Evolutionary conservation across 2,329 filamentous ascomycete species (phyloP), one percentile per base, ranked within the genome.

Genomic region (Madurella mycetomatis): DNA sequence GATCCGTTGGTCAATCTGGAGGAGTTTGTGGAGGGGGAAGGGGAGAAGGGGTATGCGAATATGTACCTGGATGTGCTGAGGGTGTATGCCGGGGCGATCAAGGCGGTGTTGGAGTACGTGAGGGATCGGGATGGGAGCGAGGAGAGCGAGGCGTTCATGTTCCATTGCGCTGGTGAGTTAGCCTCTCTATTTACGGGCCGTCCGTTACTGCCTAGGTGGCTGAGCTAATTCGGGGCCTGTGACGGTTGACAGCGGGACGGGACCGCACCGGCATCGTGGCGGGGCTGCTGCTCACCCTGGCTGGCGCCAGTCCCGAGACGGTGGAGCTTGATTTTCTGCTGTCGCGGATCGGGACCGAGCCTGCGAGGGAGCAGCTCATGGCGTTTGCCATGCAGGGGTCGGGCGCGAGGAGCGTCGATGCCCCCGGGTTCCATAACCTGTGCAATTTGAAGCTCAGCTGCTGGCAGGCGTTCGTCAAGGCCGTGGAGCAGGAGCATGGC

Each of bases 191-290:
- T 39, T 18, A 25, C 11, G 16, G 16, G 31, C 9, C 17, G 39
- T 48, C 12, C 12, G 8, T 31, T 42, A 31, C 11, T n/a, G n/a
- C n/a, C n/a, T 9, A 19, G 9, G 34, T 19, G 47, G 18, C 32
- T 9, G 11, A 5, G 16, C 2, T 13, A 25, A 25, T 7, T 7
- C 11, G 11, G 9, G 9, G 34, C 2, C 9, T 37, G 34, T 12
- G 4, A 9, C 13, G 9, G 34, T 15, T 12, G 34, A 9, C 50
- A 81, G 79, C 77, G 19, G 79, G 80, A 8, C 74, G 79, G 49
- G 80, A 82, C 55, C 72, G 79, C 19, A 83, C 79, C 0, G 79
- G 79, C 9, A 70, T 82, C 9, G 63, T 81, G 9, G 71, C 74
- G 0, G 78, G 74, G 9, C 64, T 83, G 5, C 66, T 83, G n/a